These are phyloP conservation scores for Coemansia sp. DNA, from an alignment of 192 early-diverging fungal genomes.

Conservation along the genomic window DNA sequence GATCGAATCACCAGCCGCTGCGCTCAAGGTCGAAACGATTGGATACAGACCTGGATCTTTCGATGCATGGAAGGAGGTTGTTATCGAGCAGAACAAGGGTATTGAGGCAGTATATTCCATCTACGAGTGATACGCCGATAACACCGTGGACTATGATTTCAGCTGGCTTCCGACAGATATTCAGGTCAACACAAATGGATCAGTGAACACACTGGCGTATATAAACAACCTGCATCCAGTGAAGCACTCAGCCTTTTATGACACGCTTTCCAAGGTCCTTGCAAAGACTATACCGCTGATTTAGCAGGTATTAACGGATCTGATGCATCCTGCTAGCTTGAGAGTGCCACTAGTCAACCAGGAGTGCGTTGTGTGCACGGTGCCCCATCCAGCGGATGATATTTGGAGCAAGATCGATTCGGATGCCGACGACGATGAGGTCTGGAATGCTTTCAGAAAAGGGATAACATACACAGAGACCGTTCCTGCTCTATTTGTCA, in stretches of 20 bases:
- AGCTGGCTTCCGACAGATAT: slow-evolving; percentile 65
- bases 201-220: slow-evolving; percentile 52
- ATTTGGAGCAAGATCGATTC: neutral
- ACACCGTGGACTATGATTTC: neutral
- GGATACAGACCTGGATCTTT: neutral
- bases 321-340: neutral
- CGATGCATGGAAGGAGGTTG: neutral
- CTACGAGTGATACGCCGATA: neutral
- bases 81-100: neutral
- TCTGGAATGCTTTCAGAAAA: neutral
- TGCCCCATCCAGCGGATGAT: neutral
- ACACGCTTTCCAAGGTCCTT: slow-evolving; percentile 45
- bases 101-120: neutral
- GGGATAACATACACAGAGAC: slow-evolving; percentile 22
- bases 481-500: slow-evolving; percentile 8
- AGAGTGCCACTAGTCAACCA: slow-evolving; percentile 1
- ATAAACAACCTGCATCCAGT: slow-evolving; percentile 67
- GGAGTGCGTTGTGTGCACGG: slow-evolving; percentile 2
- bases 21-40: neutral
- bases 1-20: neutral
- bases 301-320: slow-evolving; percentile 42
- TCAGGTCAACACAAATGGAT: slow-evolving; percentile 37
- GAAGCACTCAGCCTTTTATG: slow-evolving; percentile 45
- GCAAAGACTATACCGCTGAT: slow-evolving; percentile 58
- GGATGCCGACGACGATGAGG: neutral